phyloP scores from a whole-genome alignment of 2,329 filamentous ascomycete genomes.

The Aspergillus sp. region DNA sequence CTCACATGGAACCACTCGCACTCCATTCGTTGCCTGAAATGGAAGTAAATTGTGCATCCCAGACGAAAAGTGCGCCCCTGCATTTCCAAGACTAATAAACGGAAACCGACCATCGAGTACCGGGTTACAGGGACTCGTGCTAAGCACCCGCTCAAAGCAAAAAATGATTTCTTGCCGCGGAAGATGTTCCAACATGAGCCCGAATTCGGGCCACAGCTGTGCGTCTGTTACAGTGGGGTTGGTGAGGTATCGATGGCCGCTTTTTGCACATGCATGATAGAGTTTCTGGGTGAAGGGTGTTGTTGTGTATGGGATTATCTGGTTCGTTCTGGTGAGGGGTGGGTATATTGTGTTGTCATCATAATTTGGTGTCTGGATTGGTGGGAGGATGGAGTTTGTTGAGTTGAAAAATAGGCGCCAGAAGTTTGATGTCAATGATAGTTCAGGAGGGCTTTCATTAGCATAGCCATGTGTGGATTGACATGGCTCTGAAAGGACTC shows the following conservation, averaged over 20 bases:
- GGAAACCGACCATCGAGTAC: slow-evolving; percentile 9
- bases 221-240: slow-evolving; percentile 3
- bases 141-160: slow-evolving; percentile 13
- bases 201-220: slow-evolving; percentile 8
- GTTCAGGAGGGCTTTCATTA: background rate
- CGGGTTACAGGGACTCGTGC: slow-evolving; percentile 8
- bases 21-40: slow-evolving; percentile 8
- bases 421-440: background rate
- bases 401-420: background rate
- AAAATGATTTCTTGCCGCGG: slow-evolving; percentile 7
- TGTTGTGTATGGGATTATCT: slow-evolving; percentile 7
- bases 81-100: slow-evolving; percentile 10
- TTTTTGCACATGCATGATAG: slow-evolving; percentile 8
- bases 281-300: slow-evolving; percentile 10
- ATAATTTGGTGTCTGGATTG: background rate
- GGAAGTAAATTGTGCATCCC: background rate
- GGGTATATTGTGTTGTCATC: background rate
- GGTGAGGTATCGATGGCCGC: slow-evolving; percentile 6
- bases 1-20: slow-evolving; percentile 4
- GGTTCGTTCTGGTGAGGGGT: background rate
- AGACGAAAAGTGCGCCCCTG: slow-evolving; percentile 6
- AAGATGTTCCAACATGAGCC: slow-evolving; percentile 5
- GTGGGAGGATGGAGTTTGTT: slow-evolving; percentile 1
- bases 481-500: background rate
- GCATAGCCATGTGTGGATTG: background rate